Conservation (phyloP, 1,284 basidiomycete species). For the Rhodotorula sp. region DNA sequence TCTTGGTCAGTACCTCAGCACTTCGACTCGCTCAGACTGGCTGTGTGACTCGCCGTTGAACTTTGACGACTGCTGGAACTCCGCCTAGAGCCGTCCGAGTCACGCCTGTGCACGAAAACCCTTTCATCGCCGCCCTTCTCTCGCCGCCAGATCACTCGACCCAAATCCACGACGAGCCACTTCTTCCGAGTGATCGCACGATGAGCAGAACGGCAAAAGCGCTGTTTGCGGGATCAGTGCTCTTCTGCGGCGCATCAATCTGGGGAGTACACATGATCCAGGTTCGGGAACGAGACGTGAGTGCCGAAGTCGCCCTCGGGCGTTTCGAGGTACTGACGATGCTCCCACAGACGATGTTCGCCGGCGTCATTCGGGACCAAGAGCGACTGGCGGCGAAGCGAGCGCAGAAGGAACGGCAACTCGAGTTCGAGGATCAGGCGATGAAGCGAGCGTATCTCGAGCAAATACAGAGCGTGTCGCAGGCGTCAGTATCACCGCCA, state of each 20-base stretch:
- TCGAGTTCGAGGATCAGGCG: constrained; percentile 50
- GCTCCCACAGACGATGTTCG: constrained; percentile 71
- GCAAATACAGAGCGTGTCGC: constrained; percentile 31
- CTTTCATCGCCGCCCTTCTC: neutral
- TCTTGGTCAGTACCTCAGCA: neutral
- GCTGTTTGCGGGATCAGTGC: constrained; percentile 68
- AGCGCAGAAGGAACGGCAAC: constrained; percentile 63
- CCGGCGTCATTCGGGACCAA: constrained; percentile 83
- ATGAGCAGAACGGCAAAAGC: constrained; percentile 76
- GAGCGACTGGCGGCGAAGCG: constrained; percentile 71
- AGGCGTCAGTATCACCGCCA: constrained; percentile 16
- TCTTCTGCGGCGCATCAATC: constrained; percentile 68
- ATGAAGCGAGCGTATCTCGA: constrained; percentile 41
- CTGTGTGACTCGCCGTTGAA: neutral
- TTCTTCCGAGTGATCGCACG: neutral
- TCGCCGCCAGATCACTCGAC: neutral
- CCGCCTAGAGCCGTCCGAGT: no score
- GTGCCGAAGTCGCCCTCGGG: constrained; percentile 42
- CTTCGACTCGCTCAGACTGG: neutral
- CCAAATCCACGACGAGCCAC: no score
- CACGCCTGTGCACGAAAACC: no score
- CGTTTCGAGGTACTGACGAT: constrained; percentile 4
- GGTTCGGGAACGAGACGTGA: constrained; percentile 75
- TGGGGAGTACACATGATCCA: constrained; percentile 92
- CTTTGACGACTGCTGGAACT: no score